These are phyloP conservation scores for Hypoxylon sp. DNA, from an alignment of 2,329 filamentous ascomycete genomes.

Conservation along the genomic window DNA sequence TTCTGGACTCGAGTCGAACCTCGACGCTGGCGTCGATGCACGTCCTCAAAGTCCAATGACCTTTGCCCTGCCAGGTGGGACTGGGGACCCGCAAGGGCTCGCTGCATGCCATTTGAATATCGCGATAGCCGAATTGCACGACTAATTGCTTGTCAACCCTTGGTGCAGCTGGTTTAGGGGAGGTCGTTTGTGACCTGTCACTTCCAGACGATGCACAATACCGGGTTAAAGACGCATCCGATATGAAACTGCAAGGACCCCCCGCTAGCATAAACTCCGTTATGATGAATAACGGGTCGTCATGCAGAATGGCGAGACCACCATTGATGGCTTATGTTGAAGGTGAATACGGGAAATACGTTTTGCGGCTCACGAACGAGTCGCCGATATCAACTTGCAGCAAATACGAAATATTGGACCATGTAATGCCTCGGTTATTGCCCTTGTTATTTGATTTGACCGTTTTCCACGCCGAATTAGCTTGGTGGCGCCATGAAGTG, in stretches of 20 bases:
- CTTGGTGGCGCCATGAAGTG: constrained; percentile 16
- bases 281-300: constrained; percentile 45
- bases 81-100: constrained; percentile 36
- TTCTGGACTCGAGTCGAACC: constrained; percentile 29
- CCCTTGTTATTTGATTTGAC: constrained; percentile 16
- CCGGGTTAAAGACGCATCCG: constrained; percentile 42
- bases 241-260: constrained; percentile 45
- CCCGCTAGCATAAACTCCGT: constrained; percentile 43
- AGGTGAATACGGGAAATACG: constrained; percentile 22
- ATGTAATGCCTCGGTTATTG: constrained; percentile 10
- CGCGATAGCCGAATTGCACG: constrained; percentile 44
- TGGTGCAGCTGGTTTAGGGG: constrained; percentile 29
- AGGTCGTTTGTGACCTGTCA: constrained; percentile 40
- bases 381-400: constrained; percentile 23
- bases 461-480: constrained; percentile 12
- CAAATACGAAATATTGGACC: constrained; percentile 7
- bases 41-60: constrained; percentile 39
- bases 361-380: constrained; percentile 35
- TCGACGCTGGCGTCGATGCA: constrained; percentile 35
- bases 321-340: constrained; percentile 33
- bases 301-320: constrained; percentile 42
- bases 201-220: constrained; percentile 41
- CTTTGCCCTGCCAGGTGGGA: constrained; percentile 29
- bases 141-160: constrained; percentile 37
- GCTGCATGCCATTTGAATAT: constrained; percentile 42